Base-by-base conservation (phyloP, 176 grass and related monocot genomes). In the Canna indica region DNA sequence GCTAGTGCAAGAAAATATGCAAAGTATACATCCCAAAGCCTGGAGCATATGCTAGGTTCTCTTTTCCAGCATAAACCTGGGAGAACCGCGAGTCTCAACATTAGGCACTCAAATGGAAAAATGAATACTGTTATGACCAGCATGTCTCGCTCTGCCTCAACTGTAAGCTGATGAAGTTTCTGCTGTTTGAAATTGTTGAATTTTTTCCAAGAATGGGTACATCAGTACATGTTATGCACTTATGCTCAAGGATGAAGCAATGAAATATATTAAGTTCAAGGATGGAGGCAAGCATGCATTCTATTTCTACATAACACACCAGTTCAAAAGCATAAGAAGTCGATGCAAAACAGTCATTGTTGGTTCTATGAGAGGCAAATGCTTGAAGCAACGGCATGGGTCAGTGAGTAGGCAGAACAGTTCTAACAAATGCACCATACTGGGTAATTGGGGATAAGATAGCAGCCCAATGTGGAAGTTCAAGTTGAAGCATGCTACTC, bases 41-140 rank as follows among this genome's bases (percentile, higher is more conserved):
- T 96, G 74, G 92, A 89, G 77, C 89, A 84, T 71, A 89, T 96
- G 85, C 79, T 96, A 5, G 59, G 76, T 33, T 76, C 76, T 15
- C 83, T 96, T 12, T 96, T 91, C 7, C 8, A 72, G 57, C 82
- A 76, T 39, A 85, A 67, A 20, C 88, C 83, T 32, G 79, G 32
- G 68, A 91, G 84, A 56, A n/a, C 85, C 54, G 70, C 34, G 36
- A 96, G 92, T 76, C 84, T 96, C 73, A 90, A 83, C 60, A 77
- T 96, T 56, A 84, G 72, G 74, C 76, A 80, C 68, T 83, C 85
- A 1, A 89, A 76, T 79, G 83, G 79, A 24, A 89, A 88, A 52
- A 78, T 84, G 53, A 73, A 74, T 28, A 80, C 63, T 74, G 68
- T 65, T 27, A 73, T 80, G 78, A 31, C 71, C 0, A 81, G 83